These are phyloP conservation scores for Xerocomus spinulosus DNA, from an alignment of 768 basidiomycete species.

Conservation along the genomic window DNA sequence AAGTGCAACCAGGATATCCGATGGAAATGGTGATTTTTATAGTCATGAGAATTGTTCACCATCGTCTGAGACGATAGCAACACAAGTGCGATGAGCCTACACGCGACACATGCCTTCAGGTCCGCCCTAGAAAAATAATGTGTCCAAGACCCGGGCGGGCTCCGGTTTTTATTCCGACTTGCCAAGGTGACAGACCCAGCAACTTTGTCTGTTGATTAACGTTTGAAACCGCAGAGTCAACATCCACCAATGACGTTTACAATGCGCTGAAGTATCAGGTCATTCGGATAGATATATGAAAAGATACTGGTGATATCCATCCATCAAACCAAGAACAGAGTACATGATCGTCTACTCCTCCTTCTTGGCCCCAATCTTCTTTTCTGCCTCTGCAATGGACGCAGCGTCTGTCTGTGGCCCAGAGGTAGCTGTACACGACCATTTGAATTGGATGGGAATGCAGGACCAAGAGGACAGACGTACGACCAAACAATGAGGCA, in stretches of 20 bases:
- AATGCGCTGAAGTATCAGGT: conserved; percentile 1
- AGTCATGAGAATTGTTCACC: conserved; percentile 3
- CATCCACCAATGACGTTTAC: no score
- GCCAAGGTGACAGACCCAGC: no score
- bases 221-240: no score
- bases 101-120: no score
- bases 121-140: no score
- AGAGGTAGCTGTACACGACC: conserved; percentile 36
- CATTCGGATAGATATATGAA: conserved; percentile 9
- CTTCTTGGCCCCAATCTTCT: conserved; percentile 76
- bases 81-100: background rate
- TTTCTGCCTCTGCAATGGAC: conserved; percentile 84
- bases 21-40: background rate
- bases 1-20: background rate
- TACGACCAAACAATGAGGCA: conserved; percentile 68
- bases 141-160: no score
- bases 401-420: conserved; percentile 85
- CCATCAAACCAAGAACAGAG: conserved; percentile 15
- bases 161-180: no score
- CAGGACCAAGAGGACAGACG: conserved; percentile 16
- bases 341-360: conserved; percentile 48
- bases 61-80: background rate
- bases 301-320: conserved; percentile 15
- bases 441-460: background rate
- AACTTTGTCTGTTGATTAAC: no score